These are phyloP conservation scores for Carex littledalei DNA, from an alignment of 176 grass and related monocot species.

Conservation along the genomic window DNA sequence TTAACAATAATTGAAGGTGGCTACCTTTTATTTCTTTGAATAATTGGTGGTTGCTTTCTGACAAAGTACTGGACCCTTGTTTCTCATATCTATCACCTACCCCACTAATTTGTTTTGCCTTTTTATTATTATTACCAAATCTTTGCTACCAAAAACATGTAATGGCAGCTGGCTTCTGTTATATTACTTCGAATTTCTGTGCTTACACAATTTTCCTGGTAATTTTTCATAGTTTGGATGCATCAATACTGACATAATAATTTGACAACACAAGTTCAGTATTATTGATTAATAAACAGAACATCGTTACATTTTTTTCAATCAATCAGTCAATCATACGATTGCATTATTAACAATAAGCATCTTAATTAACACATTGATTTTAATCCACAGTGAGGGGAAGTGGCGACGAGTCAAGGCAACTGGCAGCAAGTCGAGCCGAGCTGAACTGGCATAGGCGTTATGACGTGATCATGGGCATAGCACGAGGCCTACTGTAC, in stretches of 20 bases:
- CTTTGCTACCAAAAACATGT: background rate
- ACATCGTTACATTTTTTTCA: background rate
- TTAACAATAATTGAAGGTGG: background rate
- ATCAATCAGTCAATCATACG: background rate
- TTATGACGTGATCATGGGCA: constrained; percentile 63
- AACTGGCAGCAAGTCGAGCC: background rate
- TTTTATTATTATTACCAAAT: background rate
- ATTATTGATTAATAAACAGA: background rate
- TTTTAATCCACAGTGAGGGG: background rate
- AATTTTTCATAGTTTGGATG: background rate
- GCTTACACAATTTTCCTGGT: background rate
- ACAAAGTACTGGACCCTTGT: background rate
- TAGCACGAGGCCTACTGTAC: constrained; percentile 88
- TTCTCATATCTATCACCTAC: background rate
- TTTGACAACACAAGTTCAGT: background rate
- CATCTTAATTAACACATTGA: background rate
- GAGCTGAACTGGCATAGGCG: constrained; percentile 68
- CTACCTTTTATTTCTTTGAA: background rate
- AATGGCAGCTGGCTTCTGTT: background rate
- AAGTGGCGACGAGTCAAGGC: constrained; percentile 5
- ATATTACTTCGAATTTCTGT: background rate
- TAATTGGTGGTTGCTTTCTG: background rate
- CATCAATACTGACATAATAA: background rate
- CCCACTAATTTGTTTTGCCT: background rate
- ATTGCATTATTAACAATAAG: background rate